Evolutionary conservation across 1,139 yeast species (phyloP).

Genomic region (Zhuliangozyma blackwelliae): DNA sequence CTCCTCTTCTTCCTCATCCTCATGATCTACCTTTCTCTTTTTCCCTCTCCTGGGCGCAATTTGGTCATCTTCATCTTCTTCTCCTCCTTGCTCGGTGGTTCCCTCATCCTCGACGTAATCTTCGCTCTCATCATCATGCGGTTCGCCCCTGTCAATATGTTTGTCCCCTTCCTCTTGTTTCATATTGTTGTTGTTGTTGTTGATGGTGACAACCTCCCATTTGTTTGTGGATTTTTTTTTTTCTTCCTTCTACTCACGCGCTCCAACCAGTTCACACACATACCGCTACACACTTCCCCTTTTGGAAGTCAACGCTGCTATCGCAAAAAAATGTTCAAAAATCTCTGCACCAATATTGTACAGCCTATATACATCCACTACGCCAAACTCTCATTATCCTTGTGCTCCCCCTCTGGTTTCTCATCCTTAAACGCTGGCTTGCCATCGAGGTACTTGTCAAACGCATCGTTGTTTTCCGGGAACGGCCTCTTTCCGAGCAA

Average conservation of each 20-base stretch:
- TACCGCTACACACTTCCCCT: no score
- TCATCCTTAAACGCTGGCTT: slow-evolving; percentile 35
- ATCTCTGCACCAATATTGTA: no score
- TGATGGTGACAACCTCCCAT: no score
- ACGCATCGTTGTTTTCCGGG: slow-evolving; percentile 87
- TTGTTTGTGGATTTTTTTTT: no score
- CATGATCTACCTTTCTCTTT: slow-evolving; percentile 9
- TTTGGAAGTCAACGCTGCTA: no score
- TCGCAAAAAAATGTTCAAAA: no score
- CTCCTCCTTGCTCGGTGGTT: slow-evolving; percentile 16
- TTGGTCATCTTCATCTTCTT: slow-evolving; percentile 15
- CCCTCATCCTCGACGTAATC: slow-evolving; percentile 12
- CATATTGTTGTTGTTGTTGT: no score
- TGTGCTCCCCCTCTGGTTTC: slow-evolving; percentile 19
- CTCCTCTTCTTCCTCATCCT: slow-evolving; percentile 12
- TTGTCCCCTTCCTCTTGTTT: slow-evolving; percentile 17
- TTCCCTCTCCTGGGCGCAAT: slow-evolving; percentile 10
- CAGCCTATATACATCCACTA: no score
- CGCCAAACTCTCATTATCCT: slow-evolving; percentile 14
- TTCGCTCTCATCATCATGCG: slow-evolving; percentile 19
- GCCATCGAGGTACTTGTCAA: slow-evolving; percentile 71
- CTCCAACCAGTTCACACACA: no score
- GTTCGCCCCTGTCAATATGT: slow-evolving; percentile 20
- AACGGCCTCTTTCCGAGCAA: slow-evolving; percentile 86
- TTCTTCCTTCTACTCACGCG: no score